Conservation (phyloP, 2,329 filamentous ascomycete genomes). For the Didymella pinodella region DNA sequence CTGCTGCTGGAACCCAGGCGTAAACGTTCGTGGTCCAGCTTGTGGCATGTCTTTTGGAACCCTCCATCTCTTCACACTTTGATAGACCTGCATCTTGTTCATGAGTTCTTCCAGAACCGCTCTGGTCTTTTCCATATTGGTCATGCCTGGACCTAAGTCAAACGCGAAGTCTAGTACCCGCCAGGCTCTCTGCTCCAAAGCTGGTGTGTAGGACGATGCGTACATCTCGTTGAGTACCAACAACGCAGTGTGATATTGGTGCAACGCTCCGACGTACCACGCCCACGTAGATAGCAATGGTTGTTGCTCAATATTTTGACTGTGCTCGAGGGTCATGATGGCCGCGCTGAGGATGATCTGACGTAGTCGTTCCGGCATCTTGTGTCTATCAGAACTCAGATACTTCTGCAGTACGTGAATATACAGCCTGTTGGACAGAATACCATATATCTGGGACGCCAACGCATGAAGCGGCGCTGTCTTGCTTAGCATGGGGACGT, state of each 20-base stretch:
- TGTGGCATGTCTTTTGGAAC: slow-evolving; percentile 58
- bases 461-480: slow-evolving; percentile 70
- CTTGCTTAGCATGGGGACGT: slow-evolving; percentile 68
- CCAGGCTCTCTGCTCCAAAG: slow-evolving; percentile 73
- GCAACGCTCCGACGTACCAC: slow-evolving; percentile 75
- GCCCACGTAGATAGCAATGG: slow-evolving; percentile 65
- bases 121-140: slow-evolving; percentile 65
- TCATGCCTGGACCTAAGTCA: slow-evolving; percentile 62
- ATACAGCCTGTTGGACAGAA: slow-evolving; percentile 69
- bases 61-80: slow-evolving; percentile 65
- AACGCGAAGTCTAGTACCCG: slow-evolving; percentile 76
- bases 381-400: slow-evolving; percentile 57
- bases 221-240: slow-evolving; percentile 74
- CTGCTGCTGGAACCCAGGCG: slow-evolving; percentile 27
- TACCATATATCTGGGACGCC: slow-evolving; percentile 69
- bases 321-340: slow-evolving; percentile 62
- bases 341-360: slow-evolving; percentile 70
- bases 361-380: slow-evolving; percentile 69
- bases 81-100: slow-evolving; percentile 67
- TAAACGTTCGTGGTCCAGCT: slow-evolving; percentile 43
- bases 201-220: slow-evolving; percentile 62
- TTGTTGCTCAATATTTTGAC: slow-evolving; percentile 62
- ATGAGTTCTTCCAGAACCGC: slow-evolving; percentile 69
- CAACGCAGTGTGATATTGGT: slow-evolving; percentile 76
- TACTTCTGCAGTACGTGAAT: slow-evolving; percentile 75